Base-by-base conservation (phyloP, 2,329 filamentous ascomycete genomes). In the Verticillium klebahnii region DNA sequence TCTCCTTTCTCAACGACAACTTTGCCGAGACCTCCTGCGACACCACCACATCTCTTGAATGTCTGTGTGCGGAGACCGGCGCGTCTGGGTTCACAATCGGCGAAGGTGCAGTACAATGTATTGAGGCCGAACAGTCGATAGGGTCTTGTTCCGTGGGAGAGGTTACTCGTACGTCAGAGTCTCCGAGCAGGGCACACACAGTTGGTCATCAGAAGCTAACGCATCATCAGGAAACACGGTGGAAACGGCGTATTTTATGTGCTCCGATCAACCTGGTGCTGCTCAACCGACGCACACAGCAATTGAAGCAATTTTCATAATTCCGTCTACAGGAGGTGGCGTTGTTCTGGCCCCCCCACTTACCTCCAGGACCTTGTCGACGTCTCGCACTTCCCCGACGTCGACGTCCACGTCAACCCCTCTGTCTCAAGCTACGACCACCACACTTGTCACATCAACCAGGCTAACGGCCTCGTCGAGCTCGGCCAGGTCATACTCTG, bases 21-120 rank as follows among this genome's bases (percentile, higher is more conserved):
- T 90, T 85, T 69, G 78, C 80, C 39, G 68, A 71, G 23, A 74
- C 72, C 58, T 70, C 72, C 57, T 89, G 87, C 68, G 78, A 78
- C 34, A 69, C 73, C 37, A 74, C 75, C 15, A 78, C 82, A 12
- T 80, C 87, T 31, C 71, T 91, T 66, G 75, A 80, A 68, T 91
- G 88, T 67, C 78, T 92, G 7, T 93, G 90, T 72, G 80, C 81
- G 40, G 79, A 80, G 62, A 78, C 78, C 37, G 88, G 88, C 9
- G 74, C 72, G 14, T 82, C 82, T 34, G 88, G 86, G 11, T 89
- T 87, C 67, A 92, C 90, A 1, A 69, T 92, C 57, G 89, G 88
- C n/a, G 90, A 92, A 74, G 89, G 82, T 12, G 88, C 86, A 5
- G 74, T 91, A 64, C 84, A 88, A 69, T 93, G 90, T 72, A 81